These are phyloP conservation scores for Ziziphus jujuba DNA, from an alignment of 306 rosid species.

Conservation along the genomic window DNA sequence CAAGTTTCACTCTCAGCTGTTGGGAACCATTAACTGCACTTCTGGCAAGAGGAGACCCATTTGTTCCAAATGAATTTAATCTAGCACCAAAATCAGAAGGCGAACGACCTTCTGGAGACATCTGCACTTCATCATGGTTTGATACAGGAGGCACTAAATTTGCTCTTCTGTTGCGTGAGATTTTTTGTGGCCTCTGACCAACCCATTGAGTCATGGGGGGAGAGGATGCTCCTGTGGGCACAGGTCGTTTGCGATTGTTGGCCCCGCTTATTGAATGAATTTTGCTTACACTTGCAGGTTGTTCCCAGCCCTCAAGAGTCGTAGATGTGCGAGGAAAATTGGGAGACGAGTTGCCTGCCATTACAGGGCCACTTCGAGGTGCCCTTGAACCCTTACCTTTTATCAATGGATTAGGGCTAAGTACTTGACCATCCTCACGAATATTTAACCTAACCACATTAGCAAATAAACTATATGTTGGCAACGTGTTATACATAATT, in stretches of 20 bases:
- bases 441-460: conserved; percentile 46
- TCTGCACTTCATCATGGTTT: conserved; percentile 55
- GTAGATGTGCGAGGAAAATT: conserved; percentile 54
- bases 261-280: conserved; percentile 43
- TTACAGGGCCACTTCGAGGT: conserved; percentile 55
- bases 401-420: conserved; percentile 44
- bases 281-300: conserved; percentile 50
- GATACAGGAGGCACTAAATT: conserved; percentile 73
- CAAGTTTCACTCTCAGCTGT: conserved; percentile 48
- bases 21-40: conserved; percentile 38
- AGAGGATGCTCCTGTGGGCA: conserved; percentile 56
- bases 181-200: conserved; percentile 87
- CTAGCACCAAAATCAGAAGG: conserved; percentile 63
- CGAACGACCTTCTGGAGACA: conserved; percentile 52
- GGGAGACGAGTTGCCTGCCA: conserved; percentile 54
- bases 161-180: conserved; percentile 74
- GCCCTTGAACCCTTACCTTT: conserved; percentile 81
- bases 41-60: conserved; percentile 56
- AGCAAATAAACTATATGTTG: not conserved
- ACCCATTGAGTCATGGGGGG: conserved; percentile 85
- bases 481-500: conserved; percentile 7
- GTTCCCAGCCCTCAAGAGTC: conserved; percentile 58
- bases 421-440: conserved; percentile 48
- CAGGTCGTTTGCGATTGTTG: conserved; percentile 55
- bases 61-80: conserved; percentile 42